Conservation (phyloP, 306 rosid genomes). For the Gynostemma pentaphyllum region DNA sequence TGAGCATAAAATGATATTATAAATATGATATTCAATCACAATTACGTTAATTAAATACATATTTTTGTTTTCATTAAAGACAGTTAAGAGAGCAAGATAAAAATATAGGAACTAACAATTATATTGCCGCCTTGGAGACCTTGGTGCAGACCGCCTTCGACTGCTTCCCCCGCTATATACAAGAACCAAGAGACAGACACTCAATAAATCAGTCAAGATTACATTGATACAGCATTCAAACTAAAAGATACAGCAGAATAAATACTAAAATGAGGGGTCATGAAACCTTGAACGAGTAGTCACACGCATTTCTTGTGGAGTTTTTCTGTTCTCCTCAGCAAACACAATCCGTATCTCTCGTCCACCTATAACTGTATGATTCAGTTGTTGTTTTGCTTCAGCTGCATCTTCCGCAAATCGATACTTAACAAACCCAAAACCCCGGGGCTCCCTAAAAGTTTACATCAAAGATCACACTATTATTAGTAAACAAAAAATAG, state of each 20-base stretch:
- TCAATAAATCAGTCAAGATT: not conserved
- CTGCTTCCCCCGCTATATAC: slow-evolving; percentile 40
- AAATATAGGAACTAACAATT: slow-evolving; percentile 44
- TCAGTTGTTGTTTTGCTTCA: slow-evolving; percentile 82
- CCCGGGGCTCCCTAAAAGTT: slow-evolving; percentile 70
- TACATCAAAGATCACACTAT: not conserved
- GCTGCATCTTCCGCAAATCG: slow-evolving; percentile 93
- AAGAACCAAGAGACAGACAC: not conserved
- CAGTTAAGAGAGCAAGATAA: not conserved
- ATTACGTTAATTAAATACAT: not conserved
- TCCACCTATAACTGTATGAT: slow-evolving; percentile 84
- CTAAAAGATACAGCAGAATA: not conserved
- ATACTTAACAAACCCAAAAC: slow-evolving; percentile 95
- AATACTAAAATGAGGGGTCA: not conserved
- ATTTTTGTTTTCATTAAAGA: not conserved
- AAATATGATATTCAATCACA: not conserved
- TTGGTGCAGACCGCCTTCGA: slow-evolving; percentile 58
- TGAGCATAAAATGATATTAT: slow-evolving; percentile 1
- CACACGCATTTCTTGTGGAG: slow-evolving; percentile 89
- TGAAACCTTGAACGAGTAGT: slow-evolving; percentile 53
- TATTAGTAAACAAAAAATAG: not conserved
- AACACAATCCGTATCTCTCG: slow-evolving; percentile 92
- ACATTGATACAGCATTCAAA: slow-evolving; percentile 6
- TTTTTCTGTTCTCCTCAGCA: slow-evolving; percentile 97
- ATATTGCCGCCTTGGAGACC: slow-evolving; percentile 65